Conservation (phyloP, 805 yeast species). For the Suhomyces tanzawaensis region DNA sequence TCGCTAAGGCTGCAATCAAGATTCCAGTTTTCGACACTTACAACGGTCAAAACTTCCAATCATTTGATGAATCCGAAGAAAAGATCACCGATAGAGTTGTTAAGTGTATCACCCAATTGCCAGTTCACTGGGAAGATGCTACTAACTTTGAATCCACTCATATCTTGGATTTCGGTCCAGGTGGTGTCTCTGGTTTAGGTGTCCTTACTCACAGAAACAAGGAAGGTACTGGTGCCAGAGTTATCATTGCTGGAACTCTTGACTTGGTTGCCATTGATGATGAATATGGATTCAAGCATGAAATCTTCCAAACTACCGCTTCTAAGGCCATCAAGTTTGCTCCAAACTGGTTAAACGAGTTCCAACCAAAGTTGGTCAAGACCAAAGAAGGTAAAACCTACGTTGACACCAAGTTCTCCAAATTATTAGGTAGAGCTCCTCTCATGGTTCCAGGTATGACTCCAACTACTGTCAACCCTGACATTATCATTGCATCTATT, state of each 20-base stretch:
- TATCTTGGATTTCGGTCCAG: conserved; percentile 96
- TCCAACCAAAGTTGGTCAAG: conserved; percentile 79
- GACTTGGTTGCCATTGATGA: conserved; percentile 64
- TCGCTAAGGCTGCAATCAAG: conserved; percentile 52
- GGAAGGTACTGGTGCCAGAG: conserved; percentile 97
- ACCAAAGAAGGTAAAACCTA: conserved; percentile 68
- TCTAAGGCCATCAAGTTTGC: conserved; percentile 68
- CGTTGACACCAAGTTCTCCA: conserved; percentile 92
- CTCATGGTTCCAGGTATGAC: conserved; percentile 99
- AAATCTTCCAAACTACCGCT: conserved; percentile 72
- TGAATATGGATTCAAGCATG: conserved; percentile 95
- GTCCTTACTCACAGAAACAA: conserved; percentile 94
- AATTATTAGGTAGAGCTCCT: conserved; percentile 92
- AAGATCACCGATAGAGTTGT: conserved; percentile 68
- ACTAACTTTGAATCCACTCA: conserved; percentile 82
- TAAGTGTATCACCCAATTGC: conserved; percentile 79
- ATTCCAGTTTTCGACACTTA: conserved; percentile 92
- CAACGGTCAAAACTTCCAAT: conserved; percentile 76
- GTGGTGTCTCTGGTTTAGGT: conserved; percentile 97
- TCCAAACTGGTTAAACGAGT: conserved; percentile 87
- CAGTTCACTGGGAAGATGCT: conserved; percentile 94
- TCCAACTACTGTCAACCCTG: conserved; percentile 94
- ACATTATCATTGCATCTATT: conserved; percentile 88
- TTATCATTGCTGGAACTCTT: conserved; percentile 89
- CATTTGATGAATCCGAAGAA: conserved; percentile 33